Percentiles rank a stretch among this genome's conserved stretches.
Evolutionary conservation across 768 basidiomycete species (phyloP).

Genomic region (Leccinum obscurum): DNA sequence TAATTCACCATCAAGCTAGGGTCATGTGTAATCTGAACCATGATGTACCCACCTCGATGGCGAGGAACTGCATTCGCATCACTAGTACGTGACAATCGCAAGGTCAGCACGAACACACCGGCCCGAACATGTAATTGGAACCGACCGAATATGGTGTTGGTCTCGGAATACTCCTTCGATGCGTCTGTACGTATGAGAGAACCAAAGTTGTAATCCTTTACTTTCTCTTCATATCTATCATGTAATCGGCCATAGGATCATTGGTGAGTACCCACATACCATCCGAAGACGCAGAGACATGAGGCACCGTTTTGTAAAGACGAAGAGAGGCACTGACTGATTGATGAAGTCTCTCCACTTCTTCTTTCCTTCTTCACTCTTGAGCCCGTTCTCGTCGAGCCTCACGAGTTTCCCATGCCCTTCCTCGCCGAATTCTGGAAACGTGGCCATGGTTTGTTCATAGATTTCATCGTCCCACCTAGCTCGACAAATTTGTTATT

Average conservation of each 20-base stretch:
- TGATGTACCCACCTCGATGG: conserved; percentile 65
- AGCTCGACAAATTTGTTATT: conserved; percentile 22
- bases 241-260: neutral
- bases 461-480: conserved; percentile 93
- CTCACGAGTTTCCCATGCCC: conserved; percentile 48
- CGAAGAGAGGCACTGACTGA: conserved; percentile 42
- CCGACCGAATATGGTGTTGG: conserved; percentile 92
- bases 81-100: conserved; percentile 13
- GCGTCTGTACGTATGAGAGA: conserved; percentile 86
- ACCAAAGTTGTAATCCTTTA: conserved; percentile 96
- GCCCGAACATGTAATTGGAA: neutral
- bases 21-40: conserved; percentile 8
- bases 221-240: conserved; percentile 79
- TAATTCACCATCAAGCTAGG: conserved; percentile 3
- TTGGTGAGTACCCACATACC: conserved; percentile 12
- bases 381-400: conserved; percentile 92
- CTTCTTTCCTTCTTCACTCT: conserved; percentile 83
- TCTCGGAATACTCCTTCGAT: conserved; percentile 80
- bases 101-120: conserved; percentile 10
- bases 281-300: neutral
- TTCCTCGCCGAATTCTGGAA: conserved; percentile 72
- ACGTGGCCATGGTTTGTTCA: conserved; percentile 67
- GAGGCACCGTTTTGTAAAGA: conserved; percentile 1
- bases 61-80: conserved; percentile 71
- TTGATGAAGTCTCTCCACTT: conserved; percentile 89